Percentiles rank a stretch among this genome's conserved stretches.
These are phyloP conservation scores for Fusarium poae DNA, from an alignment of 2,329 filamentous ascomycete species.

Conservation along the genomic window DNA sequence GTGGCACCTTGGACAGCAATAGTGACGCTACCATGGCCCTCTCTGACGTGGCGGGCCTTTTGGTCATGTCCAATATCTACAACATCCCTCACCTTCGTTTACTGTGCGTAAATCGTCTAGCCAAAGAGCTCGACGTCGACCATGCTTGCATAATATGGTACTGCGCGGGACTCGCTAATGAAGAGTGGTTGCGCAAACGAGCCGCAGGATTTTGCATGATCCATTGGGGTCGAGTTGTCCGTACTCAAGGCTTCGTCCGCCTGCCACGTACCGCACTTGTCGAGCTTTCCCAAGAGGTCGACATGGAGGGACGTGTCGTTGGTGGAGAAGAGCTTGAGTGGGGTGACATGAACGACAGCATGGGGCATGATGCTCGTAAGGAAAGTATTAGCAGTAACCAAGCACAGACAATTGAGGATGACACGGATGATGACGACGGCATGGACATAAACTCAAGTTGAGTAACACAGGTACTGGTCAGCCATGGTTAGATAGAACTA, in stretches of 20 bases:
- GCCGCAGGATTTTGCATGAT: conserved; percentile 90
- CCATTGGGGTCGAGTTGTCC: conserved; percentile 94
- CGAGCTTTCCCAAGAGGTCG: conserved; percentile 92
- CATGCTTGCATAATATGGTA: conserved; percentile 98
- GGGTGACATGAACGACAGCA: conserved; percentile 62
- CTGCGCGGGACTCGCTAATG: conserved; percentile 87
- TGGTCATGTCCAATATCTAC: conserved; percentile 98
- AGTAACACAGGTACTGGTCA: conserved; percentile 6
- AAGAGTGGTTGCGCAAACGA: conserved; percentile 92
- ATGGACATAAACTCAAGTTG: conserved; percentile 67
- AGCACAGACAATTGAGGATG: conserved; percentile 69
- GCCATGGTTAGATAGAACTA: conserved; percentile 7
- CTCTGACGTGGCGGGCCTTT: conserved; percentile 88
- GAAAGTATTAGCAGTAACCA: conserved; percentile 71
- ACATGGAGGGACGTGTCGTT: conserved; percentile 91
- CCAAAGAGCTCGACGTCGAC: conserved; percentile 91
- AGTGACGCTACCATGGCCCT: conserved; percentile 82
- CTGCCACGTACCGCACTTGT: conserved; percentile 84
- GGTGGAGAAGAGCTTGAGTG: conserved; percentile 84
- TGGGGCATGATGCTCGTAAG: conserved; percentile 61
- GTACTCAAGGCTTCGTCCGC: conserved; percentile 86
- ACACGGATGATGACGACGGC: conserved; percentile 71
- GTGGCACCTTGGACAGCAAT: conserved; percentile 62
- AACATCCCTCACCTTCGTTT: conserved; percentile 94
- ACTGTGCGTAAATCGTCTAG: conserved; percentile 89